Percentiles rank a stretch among this genome's conserved stretches.
These are phyloP conservation scores for Amorphotheca resinae DNA, from an alignment of 495 filamentous ascomycete species.

Conservation along the genomic window DNA sequence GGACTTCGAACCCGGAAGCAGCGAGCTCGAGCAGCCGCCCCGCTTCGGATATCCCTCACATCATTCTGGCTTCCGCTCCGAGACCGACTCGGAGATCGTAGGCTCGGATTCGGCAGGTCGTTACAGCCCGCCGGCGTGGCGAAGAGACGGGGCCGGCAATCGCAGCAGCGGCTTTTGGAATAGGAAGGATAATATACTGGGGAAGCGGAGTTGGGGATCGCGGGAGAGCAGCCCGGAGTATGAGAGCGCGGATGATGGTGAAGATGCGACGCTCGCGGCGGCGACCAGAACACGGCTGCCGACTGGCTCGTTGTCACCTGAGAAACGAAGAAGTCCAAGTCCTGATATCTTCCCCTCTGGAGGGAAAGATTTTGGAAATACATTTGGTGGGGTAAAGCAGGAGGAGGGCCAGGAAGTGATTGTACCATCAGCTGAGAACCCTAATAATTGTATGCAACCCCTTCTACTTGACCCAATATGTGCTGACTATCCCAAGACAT, in stretches of 20 bases:
- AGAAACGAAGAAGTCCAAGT: conserved; percentile 35
- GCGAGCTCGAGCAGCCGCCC: conserved; percentile 22
- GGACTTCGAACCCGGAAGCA: conserved; percentile 55
- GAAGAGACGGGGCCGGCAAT: conserved; percentile 35
- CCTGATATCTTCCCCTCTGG: conserved; percentile 22
- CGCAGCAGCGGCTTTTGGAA: conserved; percentile 44
- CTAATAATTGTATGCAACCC: conserved; percentile 20
- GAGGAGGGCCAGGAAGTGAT: conserved; percentile 4
- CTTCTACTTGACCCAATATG: neutral
- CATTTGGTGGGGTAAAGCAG: conserved; percentile 12
- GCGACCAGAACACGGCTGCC: conserved; percentile 39
- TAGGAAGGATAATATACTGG: conserved; percentile 25
- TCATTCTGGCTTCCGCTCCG: conserved; percentile 66
- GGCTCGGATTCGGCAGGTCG: conserved; percentile 33
- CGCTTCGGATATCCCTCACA: conserved; percentile 52
- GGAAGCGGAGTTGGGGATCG: conserved; percentile 15
- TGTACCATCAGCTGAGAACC: conserved; percentile 10
- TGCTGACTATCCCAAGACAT: conserved; percentile 45
- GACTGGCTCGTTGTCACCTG: conserved; percentile 36
- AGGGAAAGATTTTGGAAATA: conserved; percentile 12
- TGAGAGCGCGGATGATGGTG: conserved; percentile 22
- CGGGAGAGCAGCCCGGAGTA: conserved; percentile 20
- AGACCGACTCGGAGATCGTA: conserved; percentile 40
- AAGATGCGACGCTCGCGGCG: conserved; percentile 34
- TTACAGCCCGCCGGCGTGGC: conserved; percentile 45